phyloP scores from a whole-genome alignment of 2,329 filamentous ascomycete genomes.

The Meredithiella fracta region DNA sequence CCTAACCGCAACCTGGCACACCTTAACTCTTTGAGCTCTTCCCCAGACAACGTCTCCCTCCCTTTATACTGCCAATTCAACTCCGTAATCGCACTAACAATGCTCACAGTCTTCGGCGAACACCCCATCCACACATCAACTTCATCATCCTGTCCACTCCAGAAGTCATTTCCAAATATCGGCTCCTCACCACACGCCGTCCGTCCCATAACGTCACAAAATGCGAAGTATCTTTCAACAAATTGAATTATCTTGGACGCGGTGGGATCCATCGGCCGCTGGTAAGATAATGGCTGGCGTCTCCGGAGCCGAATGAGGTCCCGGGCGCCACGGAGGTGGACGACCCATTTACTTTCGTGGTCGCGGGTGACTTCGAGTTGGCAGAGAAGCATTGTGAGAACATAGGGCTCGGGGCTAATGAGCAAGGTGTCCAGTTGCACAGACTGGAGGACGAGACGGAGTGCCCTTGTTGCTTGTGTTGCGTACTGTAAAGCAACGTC shows the following conservation, averaged over 20 bases:
- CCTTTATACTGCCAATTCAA: conserved; percentile 22
- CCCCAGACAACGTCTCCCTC: conserved; percentile 15
- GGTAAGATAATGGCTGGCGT: conserved; percentile 18
- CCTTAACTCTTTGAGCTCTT: neutral
- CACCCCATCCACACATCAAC: conserved; percentile 29
- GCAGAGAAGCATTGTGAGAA: conserved; percentile 15
- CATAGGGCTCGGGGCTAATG: conserved; percentile 14
- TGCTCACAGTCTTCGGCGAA: conserved; percentile 26
- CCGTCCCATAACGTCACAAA: conserved; percentile 30
- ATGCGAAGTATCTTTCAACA: conserved; percentile 29
- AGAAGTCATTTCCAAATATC: conserved; percentile 28
- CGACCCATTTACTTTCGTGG: conserved; percentile 27
- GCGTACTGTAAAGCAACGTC: conserved; percentile 14
- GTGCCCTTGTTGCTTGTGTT: conserved; percentile 14
- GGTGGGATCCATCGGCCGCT: neutral
- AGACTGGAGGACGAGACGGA: conserved; percentile 11
- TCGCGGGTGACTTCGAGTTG: conserved; percentile 18
- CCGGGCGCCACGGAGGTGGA: conserved; percentile 28
- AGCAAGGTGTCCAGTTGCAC: conserved; percentile 11
- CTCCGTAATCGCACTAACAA: conserved; percentile 26
- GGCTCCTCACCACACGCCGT: conserved; percentile 28
- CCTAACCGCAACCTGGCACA: neutral
- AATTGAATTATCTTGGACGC: conserved; percentile 10
- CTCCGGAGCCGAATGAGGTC: conserved; percentile 22
- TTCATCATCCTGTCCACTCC: conserved; percentile 22